Base-by-base conservation (phyloP, 768 basidiomycete genomes). In the Auriculariales sp. region DNA sequence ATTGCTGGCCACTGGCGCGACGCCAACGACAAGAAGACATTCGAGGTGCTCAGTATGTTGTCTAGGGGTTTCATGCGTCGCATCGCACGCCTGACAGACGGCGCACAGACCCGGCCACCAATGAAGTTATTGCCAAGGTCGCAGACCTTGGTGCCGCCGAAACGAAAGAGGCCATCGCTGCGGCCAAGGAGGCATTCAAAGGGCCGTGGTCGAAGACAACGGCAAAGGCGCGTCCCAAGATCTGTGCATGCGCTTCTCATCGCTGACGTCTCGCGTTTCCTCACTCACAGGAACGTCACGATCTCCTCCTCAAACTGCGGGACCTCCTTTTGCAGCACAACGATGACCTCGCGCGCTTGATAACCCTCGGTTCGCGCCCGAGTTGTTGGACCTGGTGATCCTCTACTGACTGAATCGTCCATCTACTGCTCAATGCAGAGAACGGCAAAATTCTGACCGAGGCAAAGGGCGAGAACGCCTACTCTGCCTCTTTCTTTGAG, bases 391-490 rank as follows among this genome's bases (percentile, higher is more conserved):
- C 2, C 15, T 14, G 28, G 12, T n/a, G 17, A 2, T 32, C 12
- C 19, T 25, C 30, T 33, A 3, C 22, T 28, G 45, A 52, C 44
- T 47, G 24, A 36, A 29, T 33, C 12, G 17, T 50, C 9, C 14
- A 3, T 33, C 4, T 29, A 32, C 33, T 46, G 33, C 30, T 52
- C 25, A 31, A 30, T 31, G 34, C 57, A 52, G 95, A 99, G 69
- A 99, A 99, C 59, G 95, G 95, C 30, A 99, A 98, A 68, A 74
- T 91, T 6, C 67, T 95, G 36, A 67, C 70, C 0, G 92, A 97
- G 56, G 86, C 77, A 30, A 84, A 86, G 78, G 81, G 83, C 24
- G 94, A 99, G 67, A 81, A 81, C 56, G 59, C 68, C 0, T 99
- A 99, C 58, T 84, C 83, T 55, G 79, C 88, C 25, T 87, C 86